These are phyloP conservation scores for Cystoderma amianthinum DNA, from an alignment of 768 basidiomycete genomes.

Conservation along the genomic window DNA sequence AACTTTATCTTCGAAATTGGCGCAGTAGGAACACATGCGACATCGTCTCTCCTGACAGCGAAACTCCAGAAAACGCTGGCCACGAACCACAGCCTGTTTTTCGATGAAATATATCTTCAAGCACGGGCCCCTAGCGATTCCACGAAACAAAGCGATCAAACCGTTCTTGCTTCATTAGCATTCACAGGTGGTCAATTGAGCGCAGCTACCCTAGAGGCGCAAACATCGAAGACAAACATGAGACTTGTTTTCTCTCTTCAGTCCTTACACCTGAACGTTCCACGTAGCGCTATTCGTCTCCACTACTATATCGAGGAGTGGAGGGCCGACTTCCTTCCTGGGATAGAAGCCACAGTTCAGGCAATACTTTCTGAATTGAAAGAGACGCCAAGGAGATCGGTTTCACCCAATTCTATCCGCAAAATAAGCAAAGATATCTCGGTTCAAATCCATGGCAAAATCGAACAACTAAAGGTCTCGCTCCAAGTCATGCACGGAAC, in stretches of 20 bases:
- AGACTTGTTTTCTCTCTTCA: conserved; percentile 39
- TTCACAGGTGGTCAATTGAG: conserved; percentile 40
- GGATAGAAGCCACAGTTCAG: conserved; percentile 60
- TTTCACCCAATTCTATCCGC: conserved; percentile 21
- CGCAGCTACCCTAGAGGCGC: conserved; percentile 40
- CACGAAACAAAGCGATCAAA: conserved; percentile 34
- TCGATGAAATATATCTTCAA: conserved; percentile 47
- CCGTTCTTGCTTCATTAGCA: conserved; percentile 55
- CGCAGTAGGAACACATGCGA: conserved; percentile 29
- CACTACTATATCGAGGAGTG: conserved; percentile 80
- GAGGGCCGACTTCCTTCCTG: conserved; percentile 73
- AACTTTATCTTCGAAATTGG: conserved; percentile 62
- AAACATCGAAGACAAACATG: conserved; percentile 23
- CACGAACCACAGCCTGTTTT: conserved; percentile 37
- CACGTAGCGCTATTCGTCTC: conserved; percentile 74
- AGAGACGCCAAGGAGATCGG: conserved; percentile 27
- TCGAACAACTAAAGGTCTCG: conserved; percentile 47
- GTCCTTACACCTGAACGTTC: conserved; percentile 51
- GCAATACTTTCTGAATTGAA: conserved; percentile 60
- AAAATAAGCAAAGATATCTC: conserved; percentile 17
- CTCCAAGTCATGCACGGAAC: conserved; percentile 86
- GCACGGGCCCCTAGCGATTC: conserved; percentile 45
- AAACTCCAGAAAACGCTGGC: conserved; percentile 28
- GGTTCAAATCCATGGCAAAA: conserved; percentile 45
- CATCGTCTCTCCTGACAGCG: conserved; percentile 23